Base-by-base conservation (phyloP, 208 protist species). In the Leishmania amazonensis region DNA sequence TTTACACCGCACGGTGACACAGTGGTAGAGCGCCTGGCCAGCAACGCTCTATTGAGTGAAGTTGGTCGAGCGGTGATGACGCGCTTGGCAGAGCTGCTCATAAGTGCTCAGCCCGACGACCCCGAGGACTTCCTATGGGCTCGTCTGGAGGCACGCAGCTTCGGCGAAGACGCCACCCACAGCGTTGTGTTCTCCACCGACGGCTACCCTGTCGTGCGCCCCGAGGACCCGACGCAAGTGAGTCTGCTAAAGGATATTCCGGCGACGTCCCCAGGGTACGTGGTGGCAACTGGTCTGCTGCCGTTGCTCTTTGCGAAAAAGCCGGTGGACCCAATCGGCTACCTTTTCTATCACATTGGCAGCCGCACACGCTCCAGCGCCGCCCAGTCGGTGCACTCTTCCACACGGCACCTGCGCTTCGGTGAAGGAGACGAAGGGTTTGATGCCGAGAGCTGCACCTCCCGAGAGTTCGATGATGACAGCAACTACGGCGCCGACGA, bases 281-380 rank as follows among this genome's bases (percentile, higher is more conserved):
- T 67, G 31, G 76, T 94, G 58, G 87, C 85, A 19, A 83, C 76
- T 7, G 83, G 78, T 71, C 31, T 93, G 45, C 51, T 96, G 9
- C 82, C 87, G n/a, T n/a, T 78, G 21, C 79, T 94, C 45, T 92
- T 96, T 51, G 87, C 88, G 7, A 91, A 89, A 72, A 93, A 93
- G 79, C 92, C 92, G 57, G 80, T 84, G 3, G 79, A 90, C 49
- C 90, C 92, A 28, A 89, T 94, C 71, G 90, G 85, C 78, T 96
- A 92, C 86, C 87, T 96, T 51, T 91, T 89, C 79, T 81, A 91
- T 64, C 87, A 94, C 81, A 71, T 93, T 40, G 78, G 72, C 57
- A 85, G 79, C 71, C 89, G 88, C 40, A 60, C 83, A 17, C 87
- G 83, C 51, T 83, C 83, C 38, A 89, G 81, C 70, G 75, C 68